Base-by-base conservation (phyloP, 2,329 filamentous ascomycete species). In the Verruconis gallopava region DNA sequence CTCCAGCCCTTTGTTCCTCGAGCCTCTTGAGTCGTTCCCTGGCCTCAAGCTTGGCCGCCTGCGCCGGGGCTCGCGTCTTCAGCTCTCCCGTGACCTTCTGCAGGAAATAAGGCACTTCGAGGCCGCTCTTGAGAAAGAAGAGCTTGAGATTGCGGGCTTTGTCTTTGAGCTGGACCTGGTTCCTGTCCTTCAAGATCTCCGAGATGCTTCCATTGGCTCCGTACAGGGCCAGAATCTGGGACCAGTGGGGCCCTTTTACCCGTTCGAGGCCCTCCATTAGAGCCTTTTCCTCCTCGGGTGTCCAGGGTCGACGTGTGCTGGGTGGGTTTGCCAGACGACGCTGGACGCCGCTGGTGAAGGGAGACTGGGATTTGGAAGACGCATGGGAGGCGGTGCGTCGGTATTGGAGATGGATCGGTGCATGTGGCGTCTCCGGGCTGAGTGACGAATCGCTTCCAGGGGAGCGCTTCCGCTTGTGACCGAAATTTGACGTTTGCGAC, bases 231-330 rank as follows among this genome's bases (percentile, higher is more conserved):
- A 94, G 67, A 37, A 94, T 94, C 55, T 93, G 85, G 50, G 83
- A 89, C 86, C 86, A 94, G 53, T 94, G 85, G 14, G 86, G 86
- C 0, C 86, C 86, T 55, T 88, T 86, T 37, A 94, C 86, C 56
- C 81, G 77, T 54, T 93, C 86, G 3, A 94, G 73, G 1, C 86
- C 86, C 38, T 81, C 76, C 80, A 94, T 89, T 14, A 94, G 68
- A 0, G 86, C 85, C 58, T 86, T 85, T 56, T 94, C 86, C 60
- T 94, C 86, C 48, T 91, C 84, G 3, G 81, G 78, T 1, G 81
- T 85, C 86, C 86, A 94, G 0, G 86, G 85, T 20, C 86, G 74
- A 21, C 86, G 73, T 51, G 73, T 69, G 40, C 65, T 72, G 4
- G 71, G 71, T 9, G 69, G 56, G 6, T 70, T 69, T 1, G 68